Base-by-base conservation (phyloP, 2,329 filamentous ascomycete species). In the Arthroderma uncinatum region DNA sequence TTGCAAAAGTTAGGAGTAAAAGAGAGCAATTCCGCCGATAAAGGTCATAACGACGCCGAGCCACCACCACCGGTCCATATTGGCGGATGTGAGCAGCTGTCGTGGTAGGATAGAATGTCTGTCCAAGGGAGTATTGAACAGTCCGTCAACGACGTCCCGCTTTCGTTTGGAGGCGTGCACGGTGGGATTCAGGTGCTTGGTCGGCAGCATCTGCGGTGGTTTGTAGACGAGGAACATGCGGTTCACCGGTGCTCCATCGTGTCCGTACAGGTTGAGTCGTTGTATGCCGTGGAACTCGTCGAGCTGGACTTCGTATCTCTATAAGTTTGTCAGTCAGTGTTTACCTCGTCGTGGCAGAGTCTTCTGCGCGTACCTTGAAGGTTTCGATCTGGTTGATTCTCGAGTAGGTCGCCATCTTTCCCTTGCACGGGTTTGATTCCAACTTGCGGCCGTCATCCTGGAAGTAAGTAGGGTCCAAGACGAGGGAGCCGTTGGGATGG, bases 121-220 rank as follows among this genome's bases (percentile, higher is more conserved):
- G 56, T 65, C 66, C 53, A 66, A 53, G 2, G 65, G 57, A 3
- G 25, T 42, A n/a, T 28, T 39, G 37, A 47, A 21, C 12, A 34
- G 55, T 8, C 61, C 53, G 21, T 64, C 60, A 34, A 61, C 54
- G 39, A 61, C 4, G 44, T 64, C 60, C 30, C 71, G 67, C 64
- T 74, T 74, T n/a, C 59, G 64, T 57, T 68, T 71, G 19, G 60
- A 2, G 72, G 68, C 1, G 73, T 64, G 5, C 66, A 68, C 63
- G 1, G 71, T 73, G 0, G 83, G 81, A 64, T 86, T 83, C 59
- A 88, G 73, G 0, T 82, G 86, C 9, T 76, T 75, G 2, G 84
- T 87, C 1, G 85, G 84, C 4, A 87, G 78, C 83, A 88, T 88
- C 65, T 83, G 72, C 0, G 85, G 84, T 4, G 83, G 80, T 10